phyloP scores from a whole-genome alignment of 2,329 filamentous ascomycete genomes.

The Claviceps pazoutovae region DNA sequence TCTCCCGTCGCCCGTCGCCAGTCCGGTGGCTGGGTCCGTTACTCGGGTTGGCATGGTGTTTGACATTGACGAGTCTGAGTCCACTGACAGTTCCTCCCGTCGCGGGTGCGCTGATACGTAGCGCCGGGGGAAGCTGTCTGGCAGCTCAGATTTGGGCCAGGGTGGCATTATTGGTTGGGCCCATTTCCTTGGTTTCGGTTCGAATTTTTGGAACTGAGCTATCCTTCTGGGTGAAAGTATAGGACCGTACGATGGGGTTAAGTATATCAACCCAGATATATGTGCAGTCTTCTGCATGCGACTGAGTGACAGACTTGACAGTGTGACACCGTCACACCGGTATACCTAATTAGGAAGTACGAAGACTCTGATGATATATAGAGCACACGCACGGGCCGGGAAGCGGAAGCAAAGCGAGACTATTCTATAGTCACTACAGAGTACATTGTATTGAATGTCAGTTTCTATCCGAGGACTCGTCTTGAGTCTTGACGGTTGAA shows the following conservation, averaged over 20 bases:
- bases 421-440: too few relatives aligned
- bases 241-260: not conserved
- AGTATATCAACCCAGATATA: not conserved
- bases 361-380: too few relatives aligned
- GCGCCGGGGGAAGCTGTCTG: not conserved
- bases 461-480: too few relatives aligned
- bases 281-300: not conserved
- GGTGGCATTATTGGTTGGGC: not conserved
- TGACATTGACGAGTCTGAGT: not conserved
- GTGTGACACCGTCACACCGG: too few relatives aligned
- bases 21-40: too few relatives aligned
- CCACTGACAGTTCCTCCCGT: not conserved
- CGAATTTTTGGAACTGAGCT: not conserved
- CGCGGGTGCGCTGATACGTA: not conserved
- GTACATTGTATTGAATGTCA: too few relatives aligned
- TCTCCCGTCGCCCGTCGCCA: too few relatives aligned
- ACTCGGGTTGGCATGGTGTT: not conserved
- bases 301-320: too few relatives aligned
- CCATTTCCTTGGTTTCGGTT: not conserved
- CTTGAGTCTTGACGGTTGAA: too few relatives aligned
- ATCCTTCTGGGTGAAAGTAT: not conserved
- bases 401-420: too few relatives aligned
- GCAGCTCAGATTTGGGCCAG: not conserved
- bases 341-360: too few relatives aligned
- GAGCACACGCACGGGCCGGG: too few relatives aligned